These are phyloP conservation scores for Hypocrella siamensis DNA, from an alignment of 2,329 filamentous ascomycete species.

Conservation along the genomic window DNA sequence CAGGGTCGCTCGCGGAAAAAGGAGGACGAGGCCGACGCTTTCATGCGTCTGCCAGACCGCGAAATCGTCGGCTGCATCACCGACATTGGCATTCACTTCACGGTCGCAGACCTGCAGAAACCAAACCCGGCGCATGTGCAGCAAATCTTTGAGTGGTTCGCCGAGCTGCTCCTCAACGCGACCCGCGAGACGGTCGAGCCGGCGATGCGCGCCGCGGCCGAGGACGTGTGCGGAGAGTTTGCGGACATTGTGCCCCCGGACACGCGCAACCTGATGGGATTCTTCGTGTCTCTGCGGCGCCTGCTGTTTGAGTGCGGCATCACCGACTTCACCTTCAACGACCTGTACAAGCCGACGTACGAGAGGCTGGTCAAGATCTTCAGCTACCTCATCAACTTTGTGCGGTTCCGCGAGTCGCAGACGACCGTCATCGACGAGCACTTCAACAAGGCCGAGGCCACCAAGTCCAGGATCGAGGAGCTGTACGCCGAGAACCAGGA, in stretches of 20 bases:
- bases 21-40: constrained; percentile 42
- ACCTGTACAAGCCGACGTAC: constrained; percentile 82
- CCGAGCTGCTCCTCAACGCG: constrained; percentile 82
- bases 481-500: constrained; percentile 78
- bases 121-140: constrained; percentile 91
- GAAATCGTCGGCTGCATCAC: constrained; percentile 96
- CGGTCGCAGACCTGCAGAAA: constrained; percentile 74
- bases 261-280: constrained; percentile 87
- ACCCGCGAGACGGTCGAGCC: constrained; percentile 89
- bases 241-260: constrained; percentile 75
- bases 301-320: constrained; percentile 81
- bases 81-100: constrained; percentile 87
- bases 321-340: constrained; percentile 82
- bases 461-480: constrained; percentile 74
- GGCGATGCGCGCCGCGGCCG: constrained; percentile 81
- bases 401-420: constrained; percentile 89
- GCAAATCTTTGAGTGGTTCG: constrained; percentile 96
- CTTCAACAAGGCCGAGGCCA: constrained; percentile 78
- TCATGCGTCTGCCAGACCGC: constrained; percentile 44
- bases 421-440: constrained; percentile 81
- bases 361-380: constrained; percentile 88
- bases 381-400: constrained; percentile 97
- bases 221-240: constrained; percentile 73
- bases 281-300: constrained; percentile 70
- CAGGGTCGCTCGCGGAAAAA: constrained; percentile 39